These are phyloP conservation scores for Lachnellula suecica DNA, from an alignment of 2,329 filamentous ascomycete genomes.

Conservation along the genomic window DNA sequence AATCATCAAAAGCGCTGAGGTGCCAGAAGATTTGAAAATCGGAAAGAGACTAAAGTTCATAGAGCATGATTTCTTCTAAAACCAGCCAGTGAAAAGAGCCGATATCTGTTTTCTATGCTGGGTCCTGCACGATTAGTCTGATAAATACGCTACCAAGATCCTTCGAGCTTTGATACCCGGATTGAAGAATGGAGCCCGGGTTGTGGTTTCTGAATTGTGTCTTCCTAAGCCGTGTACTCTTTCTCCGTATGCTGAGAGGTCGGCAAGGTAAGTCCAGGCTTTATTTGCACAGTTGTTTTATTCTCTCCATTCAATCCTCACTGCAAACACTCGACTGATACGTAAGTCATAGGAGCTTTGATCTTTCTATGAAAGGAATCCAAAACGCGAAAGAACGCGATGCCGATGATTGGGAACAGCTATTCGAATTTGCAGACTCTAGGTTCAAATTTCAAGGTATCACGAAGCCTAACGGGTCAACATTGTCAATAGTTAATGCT, in stretches of 20 bases:
- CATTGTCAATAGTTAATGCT: too few relatives aligned
- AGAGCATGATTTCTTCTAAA: slow-evolving; percentile 44
- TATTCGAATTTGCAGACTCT: slow-evolving; percentile 26
- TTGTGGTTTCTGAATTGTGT: slow-evolving; percentile 24
- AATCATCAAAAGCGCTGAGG: slow-evolving; percentile 29
- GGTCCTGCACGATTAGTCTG: slow-evolving; percentile 49
- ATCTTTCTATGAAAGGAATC: slow-evolving; percentile 50
- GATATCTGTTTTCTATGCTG: slow-evolving; percentile 45
- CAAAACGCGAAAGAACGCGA: slow-evolving; percentile 35
- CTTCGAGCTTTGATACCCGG: slow-evolving; percentile 38
- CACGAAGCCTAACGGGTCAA: too few relatives aligned
- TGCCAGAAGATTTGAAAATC: slow-evolving; percentile 15
- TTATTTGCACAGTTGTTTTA: not conserved
- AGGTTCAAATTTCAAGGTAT: too few relatives aligned
- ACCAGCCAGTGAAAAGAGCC: slow-evolving; percentile 40
- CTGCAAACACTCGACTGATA: too few relatives aligned
- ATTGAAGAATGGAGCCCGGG: slow-evolving; percentile 39
- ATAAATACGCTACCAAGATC: slow-evolving; percentile 37
- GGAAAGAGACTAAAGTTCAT: slow-evolving; percentile 25
- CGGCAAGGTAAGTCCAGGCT: slow-evolving; percentile 1
- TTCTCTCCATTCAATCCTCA: not conserved
- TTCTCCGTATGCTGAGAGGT: not conserved
- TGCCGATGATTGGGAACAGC: slow-evolving; percentile 29
- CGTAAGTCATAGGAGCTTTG: slow-evolving; percentile 48
- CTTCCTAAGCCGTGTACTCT: not conserved